Evolutionary conservation across 2,329 filamentous ascomycete genomes (phyloP), one percentile per base, ranked within the genome.

Genomic region (Cytospora piceicola): DNA sequence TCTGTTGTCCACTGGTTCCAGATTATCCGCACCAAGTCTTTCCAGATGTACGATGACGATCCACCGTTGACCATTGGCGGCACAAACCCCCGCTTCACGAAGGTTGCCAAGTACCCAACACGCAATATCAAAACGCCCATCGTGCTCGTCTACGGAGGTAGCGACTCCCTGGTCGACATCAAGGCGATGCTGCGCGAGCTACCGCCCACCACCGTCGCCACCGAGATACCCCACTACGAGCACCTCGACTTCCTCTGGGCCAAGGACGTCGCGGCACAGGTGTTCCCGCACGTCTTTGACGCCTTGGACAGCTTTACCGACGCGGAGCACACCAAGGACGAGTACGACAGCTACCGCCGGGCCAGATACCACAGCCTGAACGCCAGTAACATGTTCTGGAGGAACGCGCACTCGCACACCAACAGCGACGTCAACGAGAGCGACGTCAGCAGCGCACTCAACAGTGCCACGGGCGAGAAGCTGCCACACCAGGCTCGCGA

Each of bases 1-100:
- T 94, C 90, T 24, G 93, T 99, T 11, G 95, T 99, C 0, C 95
- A 99, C 75, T 99, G 95, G 95, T 99, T 99, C 76, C 95, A 99
- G 75, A 97, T 99, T 75, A 99, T 99, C 72, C 90, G 95, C 70
- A 97, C 94, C 73, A 92, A 93, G 72, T 93, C 88, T 30, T 98
- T 99, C 77, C 95, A 99, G 77, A 97, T 99, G 92, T 98, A 94
- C 77, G 95, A 99, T 75, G 95, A 99, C 75, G 94, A 98, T 72
- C 91, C 93, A 65, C 89, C 90, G 32, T 90, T 90, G 0, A 81
- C 96, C 67, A 87, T 88, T 62, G 61, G 57, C 11, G 57, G 51
- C 36, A 81, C 94, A 46, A 86, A 85, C 27, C 88, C 88, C 5
- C 93, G 94, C 72, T 97, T 96, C 79, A 97, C 96, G 76, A 97